Percentiles rank a stretch among this genome's conserved stretches.
phyloP scores from a whole-genome alignment of 73 alveolate genomes.

The Diophrys appendiculata region DNA sequence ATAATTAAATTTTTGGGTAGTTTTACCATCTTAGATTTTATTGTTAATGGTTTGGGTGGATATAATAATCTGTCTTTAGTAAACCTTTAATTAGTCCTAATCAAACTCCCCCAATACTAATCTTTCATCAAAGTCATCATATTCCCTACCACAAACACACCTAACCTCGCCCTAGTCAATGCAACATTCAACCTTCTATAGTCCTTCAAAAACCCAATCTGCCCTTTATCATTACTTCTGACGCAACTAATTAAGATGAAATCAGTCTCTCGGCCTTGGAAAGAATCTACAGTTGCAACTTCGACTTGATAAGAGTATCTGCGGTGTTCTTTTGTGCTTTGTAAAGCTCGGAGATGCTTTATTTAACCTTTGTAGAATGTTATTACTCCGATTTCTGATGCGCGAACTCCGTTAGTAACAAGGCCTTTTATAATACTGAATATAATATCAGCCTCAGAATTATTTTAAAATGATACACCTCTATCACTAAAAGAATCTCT shows the following conservation, averaged over 20 bases:
- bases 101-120: slow-evolving; percentile 67
- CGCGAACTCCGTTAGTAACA: slow-evolving; percentile 88
- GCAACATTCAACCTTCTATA: slow-evolving; percentile 91
- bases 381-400: slow-evolving; percentile 97
- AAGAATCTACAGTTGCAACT: slow-evolving; percentile 90
- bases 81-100: too few relatives aligned
- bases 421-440: slow-evolving; percentile 28
- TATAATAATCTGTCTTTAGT: too few relatives aligned
- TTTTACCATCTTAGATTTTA: too few relatives aligned
- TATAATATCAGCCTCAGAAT: slow-evolving; percentile 92
- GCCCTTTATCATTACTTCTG: slow-evolving; percentile 46
- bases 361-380: slow-evolving; percentile 99
- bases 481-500: slow-evolving; percentile 97
- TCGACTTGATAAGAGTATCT: too few relatives aligned
- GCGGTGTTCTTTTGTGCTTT: too few relatives aligned
- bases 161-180: slow-evolving; percentile 83
- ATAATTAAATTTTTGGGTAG: too few relatives aligned
- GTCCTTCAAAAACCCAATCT: slow-evolving; percentile 82
- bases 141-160: slow-evolving; percentile 78
- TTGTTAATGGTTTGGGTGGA: too few relatives aligned
- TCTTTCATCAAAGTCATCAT: slow-evolving; percentile 59
- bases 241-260: slow-evolving; percentile 84
- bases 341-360: too few relatives aligned
- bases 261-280: slow-evolving; percentile 96
- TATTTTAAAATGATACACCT: slow-evolving; percentile 98